These are phyloP conservation scores for Beauveria medogensis DNA, from an alignment of 2,329 filamentous ascomycete genomes.

Conservation along the genomic window DNA sequence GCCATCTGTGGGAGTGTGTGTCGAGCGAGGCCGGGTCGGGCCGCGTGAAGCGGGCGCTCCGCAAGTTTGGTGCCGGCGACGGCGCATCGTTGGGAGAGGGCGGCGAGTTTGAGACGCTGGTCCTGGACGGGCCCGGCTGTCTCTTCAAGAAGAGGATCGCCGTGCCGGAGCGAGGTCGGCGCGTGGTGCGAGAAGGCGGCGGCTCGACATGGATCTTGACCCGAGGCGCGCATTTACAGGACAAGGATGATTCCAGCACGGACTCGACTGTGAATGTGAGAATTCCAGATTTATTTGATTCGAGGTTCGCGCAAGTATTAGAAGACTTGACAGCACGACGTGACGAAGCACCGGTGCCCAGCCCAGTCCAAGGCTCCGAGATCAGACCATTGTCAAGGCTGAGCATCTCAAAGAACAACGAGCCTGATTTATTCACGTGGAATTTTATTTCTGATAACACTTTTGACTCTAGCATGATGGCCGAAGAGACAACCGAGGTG, in stretches of 20 bases:
- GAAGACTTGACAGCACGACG: conserved; percentile 20
- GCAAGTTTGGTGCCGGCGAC: conserved; percentile 57
- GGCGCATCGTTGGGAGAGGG: conserved; percentile 83
- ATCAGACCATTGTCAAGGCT: background rate
- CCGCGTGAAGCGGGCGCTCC: conserved; percentile 45
- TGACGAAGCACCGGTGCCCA: background rate
- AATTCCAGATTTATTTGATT: conserved; percentile 60
- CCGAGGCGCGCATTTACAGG: conserved; percentile 43
- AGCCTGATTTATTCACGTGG: conserved; percentile 20
- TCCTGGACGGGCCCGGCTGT: conserved; percentile 65
- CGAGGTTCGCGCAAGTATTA: conserved; percentile 41
- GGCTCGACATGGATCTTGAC: conserved; percentile 69
- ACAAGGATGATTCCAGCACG: conserved; percentile 22
- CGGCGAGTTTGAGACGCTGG: conserved; percentile 91
- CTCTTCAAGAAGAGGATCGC: conserved; percentile 67
- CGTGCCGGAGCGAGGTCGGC: conserved; percentile 45
- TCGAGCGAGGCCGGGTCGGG: conserved; percentile 44
- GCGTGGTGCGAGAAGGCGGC: conserved; percentile 58
- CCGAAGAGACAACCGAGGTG: conserved; percentile 40
- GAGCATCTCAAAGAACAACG: too few relatives aligned
- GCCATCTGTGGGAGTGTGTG: conserved; percentile 74
- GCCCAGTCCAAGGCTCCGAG: background rate
- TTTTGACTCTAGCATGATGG: conserved; percentile 26
- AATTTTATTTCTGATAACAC: conserved; percentile 27
- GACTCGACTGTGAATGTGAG: conserved; percentile 22